Base-by-base conservation (phyloP, 148 eudicot genomes). In the Rhododendron mucronatum region DNA sequence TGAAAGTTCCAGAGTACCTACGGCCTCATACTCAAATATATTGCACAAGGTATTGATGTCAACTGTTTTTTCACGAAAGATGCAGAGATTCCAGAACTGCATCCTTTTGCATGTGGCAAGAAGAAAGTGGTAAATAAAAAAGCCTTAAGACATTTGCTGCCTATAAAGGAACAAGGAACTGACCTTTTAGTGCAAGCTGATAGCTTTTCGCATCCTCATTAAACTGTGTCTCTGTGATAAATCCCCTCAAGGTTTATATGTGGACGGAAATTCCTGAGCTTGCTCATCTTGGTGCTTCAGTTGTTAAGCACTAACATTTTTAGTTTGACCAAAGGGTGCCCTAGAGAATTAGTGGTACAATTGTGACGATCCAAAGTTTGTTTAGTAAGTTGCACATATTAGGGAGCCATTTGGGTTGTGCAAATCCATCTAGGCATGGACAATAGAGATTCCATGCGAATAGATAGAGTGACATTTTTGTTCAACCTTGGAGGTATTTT, bases 21-120 rank as follows among this genome's bases (percentile, higher is more conserved):
- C 96, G 99, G 79, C 98, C 99, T 45, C 96, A 93, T 89, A 95
- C 96, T 85, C 99, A 97, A 91, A 93, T 97, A 87, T 97, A 93
- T 85, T 97, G 98, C 89, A 97, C 99, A 81, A 97, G 99, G 99
- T 97, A 95, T 89, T 83, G 61, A 45, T 28, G 5, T 50, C 45
- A 21, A 48, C 76, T 59, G 57, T 6, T 47, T 50, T 63, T 48
- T 51, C 80, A 80, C 37, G 39, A 39, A 73, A 26, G 63, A 73
- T 85, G 41, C 16, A 85, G 6, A 33, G 76, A 59, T 65, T 50
- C 50, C 75, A 20, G 8, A 33, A 28, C 23, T 47, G 23, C 69
- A 44, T 55, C 61, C 67, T 7, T 79, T 45, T 80, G 48, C 33
- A 2, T 39, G 37, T 47, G 44, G 80, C 26, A 61, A 85, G 30